These are phyloP conservation scores for Linanthus parryae DNA, from an alignment of 148 eudicot species.

Conservation along the genomic window DNA sequence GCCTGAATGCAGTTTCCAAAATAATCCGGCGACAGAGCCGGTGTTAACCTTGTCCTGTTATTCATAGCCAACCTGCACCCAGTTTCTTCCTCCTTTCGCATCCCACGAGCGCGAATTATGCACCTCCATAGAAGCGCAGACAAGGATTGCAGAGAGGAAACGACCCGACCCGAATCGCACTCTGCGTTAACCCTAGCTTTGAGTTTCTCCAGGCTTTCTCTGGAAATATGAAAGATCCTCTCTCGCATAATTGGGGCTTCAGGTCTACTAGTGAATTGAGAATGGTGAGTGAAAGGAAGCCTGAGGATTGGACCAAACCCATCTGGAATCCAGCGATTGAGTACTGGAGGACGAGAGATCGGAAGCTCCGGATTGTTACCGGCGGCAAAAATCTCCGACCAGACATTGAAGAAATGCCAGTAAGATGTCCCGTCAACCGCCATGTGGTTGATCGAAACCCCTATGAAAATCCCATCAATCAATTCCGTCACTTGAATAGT, in stretches of 20 bases:
- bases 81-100: constrained; percentile 7
- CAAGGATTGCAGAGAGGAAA: constrained; percentile 18
- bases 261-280: constrained; percentile 17
- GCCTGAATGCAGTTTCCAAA: constrained; percentile 23
- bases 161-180: constrained; percentile 7
- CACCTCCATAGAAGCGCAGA: constrained; percentile 26
- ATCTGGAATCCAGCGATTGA: constrained; percentile 21
- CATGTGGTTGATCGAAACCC: constrained; percentile 28
- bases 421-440: constrained; percentile 26
- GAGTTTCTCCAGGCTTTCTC: constrained; percentile 12
- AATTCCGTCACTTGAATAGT: constrained; percentile 33
- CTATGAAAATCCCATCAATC: constrained; percentile 30
- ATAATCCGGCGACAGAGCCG: constrained; percentile 13
- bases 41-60: constrained; percentile 20
- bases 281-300: constrained; percentile 24
- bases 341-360: constrained; percentile 20
- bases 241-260: constrained; percentile 18
- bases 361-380: not conserved
- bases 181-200: constrained; percentile 20
- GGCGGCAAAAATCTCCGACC: constrained; percentile 18
- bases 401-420: constrained; percentile 29
- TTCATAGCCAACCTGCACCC: constrained; percentile 9
- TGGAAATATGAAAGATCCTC: constrained; percentile 25
- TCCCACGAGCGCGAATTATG: constrained; percentile 15
- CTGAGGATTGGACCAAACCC: constrained; percentile 18